These are phyloP conservation scores for Diutina siamensis DNA, from an alignment of 1,139 yeast genomes.

Conservation along the genomic window DNA sequence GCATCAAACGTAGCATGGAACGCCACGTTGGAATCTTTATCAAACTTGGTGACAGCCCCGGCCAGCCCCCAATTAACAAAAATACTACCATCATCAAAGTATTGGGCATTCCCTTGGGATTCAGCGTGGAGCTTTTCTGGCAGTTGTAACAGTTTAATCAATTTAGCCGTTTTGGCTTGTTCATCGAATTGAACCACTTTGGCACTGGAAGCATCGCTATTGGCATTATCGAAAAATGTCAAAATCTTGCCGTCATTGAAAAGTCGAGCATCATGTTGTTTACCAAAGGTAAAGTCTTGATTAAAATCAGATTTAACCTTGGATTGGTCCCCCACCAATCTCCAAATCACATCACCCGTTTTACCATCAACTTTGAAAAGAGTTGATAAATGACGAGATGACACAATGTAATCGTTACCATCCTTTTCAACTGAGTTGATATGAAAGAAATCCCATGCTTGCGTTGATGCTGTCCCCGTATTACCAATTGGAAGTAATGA, in stretches of 20 bases:
- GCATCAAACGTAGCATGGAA: constrained; percentile 21
- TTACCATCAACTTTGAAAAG: constrained; percentile 24
- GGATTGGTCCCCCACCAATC: constrained; percentile 19
- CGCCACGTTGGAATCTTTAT: constrained; percentile 16
- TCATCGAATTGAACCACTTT: constrained; percentile 23
- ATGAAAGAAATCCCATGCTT: constrained; percentile 33
- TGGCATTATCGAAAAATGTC: constrained; percentile 27
- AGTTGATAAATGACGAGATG: constrained; percentile 25
- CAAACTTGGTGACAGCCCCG: constrained; percentile 26
- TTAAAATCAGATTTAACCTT: constrained; percentile 15
- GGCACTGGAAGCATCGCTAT: constrained; percentile 21
- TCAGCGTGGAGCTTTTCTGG: constrained; percentile 18
- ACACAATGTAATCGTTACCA: constrained; percentile 20
- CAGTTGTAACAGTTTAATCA: constrained; percentile 17
- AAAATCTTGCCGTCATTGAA: constrained; percentile 16
- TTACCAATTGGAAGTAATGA: constrained; percentile 16
- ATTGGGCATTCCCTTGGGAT: constrained; percentile 28
- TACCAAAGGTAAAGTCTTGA: constrained; percentile 18
- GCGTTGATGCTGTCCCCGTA: constrained; percentile 19
- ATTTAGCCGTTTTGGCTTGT: constrained; percentile 16
- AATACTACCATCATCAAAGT: constrained; percentile 24
- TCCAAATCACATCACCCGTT: constrained; percentile 27
- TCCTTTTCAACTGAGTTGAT: constrained; percentile 31
- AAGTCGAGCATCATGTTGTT: constrained; percentile 28
- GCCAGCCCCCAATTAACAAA: constrained; percentile 29